Evolutionary conservation across 306 rosid species (phyloP).

Genomic region (Potentilla sterilis): DNA sequence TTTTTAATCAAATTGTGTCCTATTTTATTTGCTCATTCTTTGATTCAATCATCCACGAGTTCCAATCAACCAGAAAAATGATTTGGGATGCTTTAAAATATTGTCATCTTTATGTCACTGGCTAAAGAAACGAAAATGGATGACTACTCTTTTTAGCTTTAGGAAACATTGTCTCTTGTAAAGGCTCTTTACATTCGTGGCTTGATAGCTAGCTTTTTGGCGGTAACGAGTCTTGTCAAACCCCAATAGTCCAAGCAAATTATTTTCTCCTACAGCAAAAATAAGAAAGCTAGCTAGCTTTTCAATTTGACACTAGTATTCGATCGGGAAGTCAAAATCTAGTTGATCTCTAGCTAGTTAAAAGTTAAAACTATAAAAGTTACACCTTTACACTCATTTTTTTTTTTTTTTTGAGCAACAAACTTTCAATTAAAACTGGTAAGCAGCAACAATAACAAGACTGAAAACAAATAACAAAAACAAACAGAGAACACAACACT

Average conservation of each 20-base stretch:
- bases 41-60: neutral
- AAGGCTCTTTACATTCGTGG: neutral
- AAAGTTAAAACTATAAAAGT: too few species aligned
- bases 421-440: too few species aligned
- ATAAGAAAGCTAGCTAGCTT: neutral
- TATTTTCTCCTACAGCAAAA: neutral
- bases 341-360: neutral
- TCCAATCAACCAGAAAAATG: neutral
- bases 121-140: neutral
- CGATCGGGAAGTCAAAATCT: neutral
- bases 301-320: neutral
- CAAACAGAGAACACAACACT: too few species aligned
- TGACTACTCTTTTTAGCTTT: neutral
- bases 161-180: neutral
- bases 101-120: neutral
- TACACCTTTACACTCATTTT: too few species aligned
- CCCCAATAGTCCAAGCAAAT: neutral
- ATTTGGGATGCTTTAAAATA: slow-evolving; percentile 1
- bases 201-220: neutral
- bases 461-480: too few species aligned
- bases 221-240: neutral
- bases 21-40: neutral
- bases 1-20: neutral
- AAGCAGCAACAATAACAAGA: too few species aligned
- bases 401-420: too few species aligned